Evolutionary conservation across 2,329 filamentous ascomycete species (phyloP), one percentile per base, ranked within the genome.

Genomic region (Dothistroma septosporum): DNA sequence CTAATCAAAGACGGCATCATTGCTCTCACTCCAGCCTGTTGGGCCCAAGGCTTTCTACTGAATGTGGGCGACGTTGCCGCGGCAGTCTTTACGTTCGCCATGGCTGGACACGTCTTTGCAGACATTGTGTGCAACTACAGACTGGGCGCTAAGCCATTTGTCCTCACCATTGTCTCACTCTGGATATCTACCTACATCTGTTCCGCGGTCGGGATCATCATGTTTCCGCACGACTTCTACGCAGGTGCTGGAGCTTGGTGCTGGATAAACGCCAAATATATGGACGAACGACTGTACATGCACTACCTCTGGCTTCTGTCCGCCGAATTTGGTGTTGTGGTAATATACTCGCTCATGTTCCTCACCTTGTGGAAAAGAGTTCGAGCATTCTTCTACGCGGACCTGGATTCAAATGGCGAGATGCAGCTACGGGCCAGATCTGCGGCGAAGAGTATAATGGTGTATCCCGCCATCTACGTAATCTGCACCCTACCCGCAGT

Each of bases 401-500:
- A 68, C 7, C 21, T 9, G 14, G 49, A 33, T 53, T 28, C 24
- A 1, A 19, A 53, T 19, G 57, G 66, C 2, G 66, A 64, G 8
- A 70, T 74, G 53, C 73, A 73, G 28, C 65, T 71, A 32, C 73
- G 74, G 31, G 76, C 76, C 28, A 66, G 69, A 19, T 69, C 67
- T 11, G 78, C 79, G 16, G 73, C 78, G 5, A 76, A 83, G 11
- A 85, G 88, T 64, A 82, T 83, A 79, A 74, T 89, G 33, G 78
- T 86, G 10, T 89, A 90, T 61, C 87, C 87, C 0, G 70, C 87
- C 65, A 85, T 89, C 63, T 89, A 89, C 70, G 80, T 87, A 1
- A 70, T 87, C 33, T 89, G 86, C 72, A 89, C 87, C 0, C 78
- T 85, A 0, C 87, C 87, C 0, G 77, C 89, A 0, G 86, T 87